Base-by-base conservation (phyloP, 805 yeast species). In the Sugiyamaella americana region DNA sequence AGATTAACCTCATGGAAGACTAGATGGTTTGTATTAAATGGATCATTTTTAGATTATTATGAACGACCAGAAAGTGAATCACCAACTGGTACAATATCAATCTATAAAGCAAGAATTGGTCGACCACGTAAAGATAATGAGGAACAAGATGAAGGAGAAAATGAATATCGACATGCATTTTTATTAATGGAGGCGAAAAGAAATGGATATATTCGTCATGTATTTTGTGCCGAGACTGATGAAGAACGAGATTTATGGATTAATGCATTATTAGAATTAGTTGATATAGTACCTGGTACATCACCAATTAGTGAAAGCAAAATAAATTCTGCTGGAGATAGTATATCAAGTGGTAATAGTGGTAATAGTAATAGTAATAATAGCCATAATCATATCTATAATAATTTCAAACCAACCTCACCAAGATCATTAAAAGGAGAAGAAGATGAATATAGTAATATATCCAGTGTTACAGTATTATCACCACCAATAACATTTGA, bases 201-300 rank as follows among this genome's bases (percentile, higher is more conserved):
- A 50, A 29, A 43, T 10, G 42, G 44, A 8, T 52, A 50, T 23
- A 41, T 34, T 17, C 37, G 53, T 52, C 86, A 82, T 57, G 73
- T 77, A 43, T 74, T 87, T 44, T 86, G 94, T 63, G 83, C 93
- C 1, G 95, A 88, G 60, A 79, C 83, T 5, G 83, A 83, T 39
- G 74, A 71, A 22, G 95, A 87, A 58, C 73, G 91, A 47, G 89
- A 83, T 56, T 67, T 67, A 6, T 85, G 94, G 93, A 76, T 84
- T 5, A 71, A 75, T 16, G 69, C 69, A 0, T 54, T 75, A 13
- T 62, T 72, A 26, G 68, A 47, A 18, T 40, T 26, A 40, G 48
- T 44, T 10, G 44, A 52, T 10, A 23, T 44, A 18, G 30, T 26
- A 11, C 37, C 48, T 13, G 39, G 13, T n/a, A 35, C 17, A 16